Base-by-base conservation (phyloP, 768 basidiomycete genomes). In the Suillus clintonianus region DNA sequence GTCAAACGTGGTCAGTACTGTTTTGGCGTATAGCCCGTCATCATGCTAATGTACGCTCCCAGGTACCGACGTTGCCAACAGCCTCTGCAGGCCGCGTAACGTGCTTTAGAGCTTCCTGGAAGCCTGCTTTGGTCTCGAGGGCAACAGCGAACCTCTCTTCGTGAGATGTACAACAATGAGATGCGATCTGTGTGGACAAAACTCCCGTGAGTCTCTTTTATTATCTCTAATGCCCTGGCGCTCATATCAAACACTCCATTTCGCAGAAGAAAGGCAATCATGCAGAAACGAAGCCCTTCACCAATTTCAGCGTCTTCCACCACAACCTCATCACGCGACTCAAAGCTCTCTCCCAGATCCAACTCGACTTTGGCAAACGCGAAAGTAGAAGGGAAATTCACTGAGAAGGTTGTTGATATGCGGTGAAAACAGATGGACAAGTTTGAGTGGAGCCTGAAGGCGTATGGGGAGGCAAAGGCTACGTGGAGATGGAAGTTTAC, bases 31-130 rank as follows among this genome's bases (percentile, higher is more conserved):
- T 14, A 30, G 24, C 36, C 14, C 4, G 19, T 15, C 39, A 24
- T 62, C 17, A 34, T 3, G 17, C 47, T 70, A 11, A 68, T 45
- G 34, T 4, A 39, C 13, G 10, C 6, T 60, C 53, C 10, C 59
- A 79, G 91, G 93, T 61, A 91, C 90, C 42, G 92, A 93, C 70
- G 95, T 98, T 69, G 90, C 98, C 78, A 99, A 99, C 87, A 91
- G 90, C 68, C 86, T 98, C 67, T 90, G 89, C 79, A 88, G 96
- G 75, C 97, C 99, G 83, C 89, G 97, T 74, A 93, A 95, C 65
- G 97, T 93, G 10, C 87, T 99, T 62, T 95, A 97, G 77, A 79
- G 84, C 47, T 97, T 97, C 88, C 83, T 97, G 73, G 97, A 96
- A 85, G 95, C 95, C 45, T 97, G 94, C 78, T 79, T 96, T 59